Evolutionary conservation across 2,329 filamentous ascomycete genomes (phyloP), one percentile per base, ranked within the genome.

Genomic region (Mycogone perniciosa): DNA sequence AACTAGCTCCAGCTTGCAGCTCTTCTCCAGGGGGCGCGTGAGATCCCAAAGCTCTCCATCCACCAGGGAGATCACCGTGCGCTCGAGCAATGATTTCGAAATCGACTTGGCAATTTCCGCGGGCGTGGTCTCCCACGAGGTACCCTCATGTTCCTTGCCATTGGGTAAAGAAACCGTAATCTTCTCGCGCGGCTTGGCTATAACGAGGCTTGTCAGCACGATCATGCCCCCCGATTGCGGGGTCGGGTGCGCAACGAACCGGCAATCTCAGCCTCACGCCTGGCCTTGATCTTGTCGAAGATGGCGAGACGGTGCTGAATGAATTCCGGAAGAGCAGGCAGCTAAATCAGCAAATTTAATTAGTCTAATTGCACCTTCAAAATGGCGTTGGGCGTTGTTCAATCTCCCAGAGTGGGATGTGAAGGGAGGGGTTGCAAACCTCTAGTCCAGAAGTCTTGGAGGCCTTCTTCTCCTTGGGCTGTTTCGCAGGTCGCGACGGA

Each of bases 1-100:
- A 56, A 97, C 77, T 48, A 96, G 77, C 63, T 91, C 86, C 30
- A 99, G 79, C 60, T 82, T 86, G 74, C 89, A 93, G 74, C 85
- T 89, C 71, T 82, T 84, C 76, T 97, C 93, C 34, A 99, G 73
- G 5, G 92, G 92, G 49, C 93, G 79, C 64, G 92, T 89, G 58
- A 99, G 74, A 72, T 99, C 93, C 93, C 92, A 99, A 8, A 97
- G 76, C 63, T 82, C 77, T 50, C 86, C 89, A 62, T 97, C 85
- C 35, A 97, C 80, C 64, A 84, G 84, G 41, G 92, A 85, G 62
- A 99, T 86, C 54, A 99, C 88, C 42, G 84, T 91, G 73, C 85
- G 88, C 77, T 89, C 89, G 73, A 82, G 88, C 62, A 87, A 80
- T 65, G 83, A 93, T 81, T 87, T 96, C 71, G 77, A 90, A 68